Conservation (phyloP, 108 stramenopile species). For the Seminavis robusta region DNA sequence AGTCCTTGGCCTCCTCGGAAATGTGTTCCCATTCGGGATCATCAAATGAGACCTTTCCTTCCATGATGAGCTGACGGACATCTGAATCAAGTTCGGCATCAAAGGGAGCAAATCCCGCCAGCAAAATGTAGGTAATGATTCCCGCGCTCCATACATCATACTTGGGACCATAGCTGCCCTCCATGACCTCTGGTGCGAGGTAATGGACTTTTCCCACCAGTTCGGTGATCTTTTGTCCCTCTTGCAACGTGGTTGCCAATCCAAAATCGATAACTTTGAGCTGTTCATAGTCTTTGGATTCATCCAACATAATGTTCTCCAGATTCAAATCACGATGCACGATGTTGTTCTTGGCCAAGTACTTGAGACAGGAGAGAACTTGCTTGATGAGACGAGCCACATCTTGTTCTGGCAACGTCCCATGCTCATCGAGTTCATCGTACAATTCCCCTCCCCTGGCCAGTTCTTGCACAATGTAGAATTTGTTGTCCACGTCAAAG, state of each 20-base stretch:
- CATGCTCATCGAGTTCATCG: constrained; percentile 42
- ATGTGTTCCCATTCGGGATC: constrained; percentile 65
- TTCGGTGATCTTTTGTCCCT: not conserved
- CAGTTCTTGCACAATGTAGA: constrained; percentile 84
- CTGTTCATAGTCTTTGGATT: constrained; percentile 32
- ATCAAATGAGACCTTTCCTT: constrained; percentile 42
- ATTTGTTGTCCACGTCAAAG: constrained; percentile 81
- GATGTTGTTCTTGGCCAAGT: constrained; percentile 56
- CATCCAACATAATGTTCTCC: constrained; percentile 74
- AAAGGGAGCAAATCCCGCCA: constrained; percentile 92
- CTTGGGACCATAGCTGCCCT: constrained; percentile 66
- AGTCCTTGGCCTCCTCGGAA: constrained; percentile 68
- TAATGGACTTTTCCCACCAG: constrained; percentile 65
- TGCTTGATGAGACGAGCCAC: constrained; percentile 63
- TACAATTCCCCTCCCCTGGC: constrained; percentile 86
- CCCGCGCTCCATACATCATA: constrained; percentile 96
- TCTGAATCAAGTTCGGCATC: constrained; percentile 22
- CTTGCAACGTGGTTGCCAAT: constrained; percentile 44
- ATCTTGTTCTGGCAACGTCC: constrained; percentile 69
- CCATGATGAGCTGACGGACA: constrained; percentile 15
- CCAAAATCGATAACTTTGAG: constrained; percentile 90
- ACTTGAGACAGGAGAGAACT: constrained; percentile 57
- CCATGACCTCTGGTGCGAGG: constrained; percentile 73
- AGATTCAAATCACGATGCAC: constrained; percentile 89
- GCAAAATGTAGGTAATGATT: constrained; percentile 93